These are phyloP conservation scores for Colletotrichum musicola DNA, from an alignment of 2,329 filamentous ascomycete genomes.

Conservation along the genomic window DNA sequence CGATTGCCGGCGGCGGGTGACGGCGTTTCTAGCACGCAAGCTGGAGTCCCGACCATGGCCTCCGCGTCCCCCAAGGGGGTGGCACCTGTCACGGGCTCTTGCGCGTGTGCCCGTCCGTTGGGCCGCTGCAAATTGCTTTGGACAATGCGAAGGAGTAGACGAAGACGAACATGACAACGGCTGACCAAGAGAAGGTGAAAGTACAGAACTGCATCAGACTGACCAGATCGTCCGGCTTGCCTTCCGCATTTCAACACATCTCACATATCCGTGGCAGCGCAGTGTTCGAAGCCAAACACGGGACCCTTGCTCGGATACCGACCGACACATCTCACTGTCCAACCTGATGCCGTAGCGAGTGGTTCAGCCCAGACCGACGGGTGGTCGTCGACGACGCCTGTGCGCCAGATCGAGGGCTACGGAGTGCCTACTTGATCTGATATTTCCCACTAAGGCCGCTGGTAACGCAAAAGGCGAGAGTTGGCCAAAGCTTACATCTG, in stretches of 20 bases:
- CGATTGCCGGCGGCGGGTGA: slow-evolving; percentile 26
- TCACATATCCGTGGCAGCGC: slow-evolving; percentile 19
- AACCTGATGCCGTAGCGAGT: slow-evolving; percentile 15
- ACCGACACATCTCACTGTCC: slow-evolving; percentile 11
- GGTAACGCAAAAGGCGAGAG: slow-evolving; percentile 22
- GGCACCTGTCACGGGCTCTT: slow-evolving; percentile 15
- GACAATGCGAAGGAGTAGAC: background rate
- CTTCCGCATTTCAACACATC: slow-evolving; percentile 16
- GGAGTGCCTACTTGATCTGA: slow-evolving; percentile 7
- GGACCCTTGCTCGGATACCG: slow-evolving; percentile 27
- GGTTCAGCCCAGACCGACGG: slow-evolving; percentile 16
- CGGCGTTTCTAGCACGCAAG: slow-evolving; percentile 15
- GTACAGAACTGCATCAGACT: background rate
- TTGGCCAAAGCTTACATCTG: slow-evolving; percentile 37
- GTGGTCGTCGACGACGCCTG: slow-evolving; percentile 24
- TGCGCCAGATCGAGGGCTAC: slow-evolving; percentile 16
- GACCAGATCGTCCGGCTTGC: slow-evolving; percentile 4
- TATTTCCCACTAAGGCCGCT: slow-evolving; percentile 27
- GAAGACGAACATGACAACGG: background rate
- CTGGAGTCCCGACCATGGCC: slow-evolving; percentile 10
- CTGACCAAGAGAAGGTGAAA: background rate
- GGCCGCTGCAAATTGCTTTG: background rate
- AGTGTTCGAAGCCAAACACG: slow-evolving; percentile 30
- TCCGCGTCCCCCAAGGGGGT: slow-evolving; percentile 11
- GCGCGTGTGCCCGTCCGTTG: background rate